A percentile compares a stretch with the other conserved stretches of the same genome.
phyloP scores from a whole-genome alignment of 2,329 filamentous ascomycete species.

The Aspergillus fructus region DNA sequence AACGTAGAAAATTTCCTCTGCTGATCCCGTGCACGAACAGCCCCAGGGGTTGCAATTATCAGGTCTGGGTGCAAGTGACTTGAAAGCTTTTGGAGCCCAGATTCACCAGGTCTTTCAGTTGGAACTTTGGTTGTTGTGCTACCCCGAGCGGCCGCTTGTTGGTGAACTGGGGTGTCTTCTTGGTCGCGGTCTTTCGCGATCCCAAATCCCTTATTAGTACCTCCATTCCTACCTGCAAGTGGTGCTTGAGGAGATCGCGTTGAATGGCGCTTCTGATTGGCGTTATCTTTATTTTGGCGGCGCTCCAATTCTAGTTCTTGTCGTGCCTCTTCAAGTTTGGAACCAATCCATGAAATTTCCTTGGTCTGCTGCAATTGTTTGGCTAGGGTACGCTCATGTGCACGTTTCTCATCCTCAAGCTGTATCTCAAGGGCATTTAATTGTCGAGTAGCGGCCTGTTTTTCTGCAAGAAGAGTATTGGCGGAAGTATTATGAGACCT shows the following conservation, averaged over 20 bases:
- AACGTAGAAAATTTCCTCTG: conserved; percentile 57
- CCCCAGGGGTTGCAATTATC: conserved; percentile 53
- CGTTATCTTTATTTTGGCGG: conserved; percentile 45
- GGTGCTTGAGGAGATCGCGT: conserved; percentile 61
- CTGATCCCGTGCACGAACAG: conserved; percentile 54
- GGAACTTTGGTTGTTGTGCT: conserved; percentile 25
- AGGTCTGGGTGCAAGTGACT: conserved; percentile 44
- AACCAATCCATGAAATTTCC: conserved; percentile 40
- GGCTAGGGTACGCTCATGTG: conserved; percentile 57
- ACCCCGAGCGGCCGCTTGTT: conserved; percentile 35
- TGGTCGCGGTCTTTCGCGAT: conserved; percentile 72
- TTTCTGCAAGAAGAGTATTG: conserved; percentile 72
- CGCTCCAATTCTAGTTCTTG: conserved; percentile 41
- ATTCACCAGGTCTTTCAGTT: conserved; percentile 43
- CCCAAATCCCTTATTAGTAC: conserved; percentile 68
- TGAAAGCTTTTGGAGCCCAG: conserved; percentile 27
- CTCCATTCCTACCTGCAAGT: conserved; percentile 69
- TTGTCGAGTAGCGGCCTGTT: conserved; percentile 75
- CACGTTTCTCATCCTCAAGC: conserved; percentile 77
- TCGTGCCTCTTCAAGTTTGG: conserved; percentile 48
- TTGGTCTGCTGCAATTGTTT: conserved; percentile 37
- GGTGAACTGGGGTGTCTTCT: conserved; percentile 54
- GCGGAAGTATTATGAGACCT: conserved; percentile 60
- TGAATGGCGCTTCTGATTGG: conserved; percentile 51
- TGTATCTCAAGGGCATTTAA: conserved; percentile 75